phyloP scores from a whole-genome alignment of 2,329 filamentous ascomycete genomes.

The Phyllosticta capitalensis region DNA sequence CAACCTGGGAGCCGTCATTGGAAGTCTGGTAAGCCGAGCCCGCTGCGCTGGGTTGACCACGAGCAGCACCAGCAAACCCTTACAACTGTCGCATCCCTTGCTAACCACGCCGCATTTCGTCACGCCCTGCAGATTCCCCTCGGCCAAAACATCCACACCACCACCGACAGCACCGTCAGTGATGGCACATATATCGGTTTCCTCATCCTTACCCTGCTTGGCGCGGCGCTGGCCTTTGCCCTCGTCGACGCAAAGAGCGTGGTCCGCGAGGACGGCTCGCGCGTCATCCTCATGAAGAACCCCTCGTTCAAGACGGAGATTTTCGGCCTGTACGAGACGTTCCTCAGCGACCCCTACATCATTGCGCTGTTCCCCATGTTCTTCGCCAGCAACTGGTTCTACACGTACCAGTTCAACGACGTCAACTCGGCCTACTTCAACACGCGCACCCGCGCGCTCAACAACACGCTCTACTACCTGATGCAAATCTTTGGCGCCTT shows the following conservation, averaged over 20 bases:
- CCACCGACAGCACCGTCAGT: conserved; percentile 42
- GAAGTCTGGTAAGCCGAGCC: conserved; percentile 49
- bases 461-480: conserved; percentile 69
- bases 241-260: conserved; percentile 65
- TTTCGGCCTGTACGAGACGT: conserved; percentile 62
- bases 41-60: conserved; percentile 14
- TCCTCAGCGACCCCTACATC: conserved; percentile 63
- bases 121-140: conserved; percentile 50
- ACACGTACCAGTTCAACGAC: conserved; percentile 68
- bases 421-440: conserved; percentile 65
- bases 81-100: conserved; percentile 3
- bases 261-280: conserved; percentile 64
- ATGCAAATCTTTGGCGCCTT: conserved; percentile 70
- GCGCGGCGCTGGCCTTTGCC: conserved; percentile 58
- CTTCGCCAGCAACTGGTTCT: conserved; percentile 70
- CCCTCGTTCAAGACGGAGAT: conserved; percentile 78
- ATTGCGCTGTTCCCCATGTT: conserved; percentile 74
- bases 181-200: conserved; percentile 86
- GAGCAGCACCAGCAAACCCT: conserved; percentile 16
- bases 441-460: conserved; percentile 65
- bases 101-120: conserved; percentile 1
- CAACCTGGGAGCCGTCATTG: conserved; percentile 83
- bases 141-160: conserved; percentile 58
- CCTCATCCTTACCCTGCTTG: conserved; percentile 68
- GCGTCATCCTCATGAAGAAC: conserved; percentile 82